Evolutionary conservation across 306 rosid genomes (phyloP).

Genomic region (Medicago arabica): DNA sequence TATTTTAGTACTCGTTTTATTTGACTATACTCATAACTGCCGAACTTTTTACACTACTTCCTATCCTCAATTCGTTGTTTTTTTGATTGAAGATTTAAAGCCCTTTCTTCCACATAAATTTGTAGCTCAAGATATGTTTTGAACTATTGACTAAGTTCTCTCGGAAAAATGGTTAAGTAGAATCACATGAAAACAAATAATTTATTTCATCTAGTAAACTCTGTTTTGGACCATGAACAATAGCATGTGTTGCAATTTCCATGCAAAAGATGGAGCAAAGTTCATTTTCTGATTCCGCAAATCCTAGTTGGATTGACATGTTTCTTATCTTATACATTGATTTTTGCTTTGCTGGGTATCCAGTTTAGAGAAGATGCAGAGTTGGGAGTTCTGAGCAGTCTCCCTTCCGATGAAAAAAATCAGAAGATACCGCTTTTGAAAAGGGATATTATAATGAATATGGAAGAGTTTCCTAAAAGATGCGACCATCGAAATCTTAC

Average conservation of each 20-base stretch:
- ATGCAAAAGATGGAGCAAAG: not conserved
- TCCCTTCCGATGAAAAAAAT: conserved; percentile 43
- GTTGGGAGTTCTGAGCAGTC: conserved; percentile 44
- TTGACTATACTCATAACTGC: too few relatives aligned
- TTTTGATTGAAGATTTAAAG: not conserved
- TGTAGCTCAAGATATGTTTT: not conserved
- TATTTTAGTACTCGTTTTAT: too few relatives aligned
- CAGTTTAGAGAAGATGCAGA: conserved; percentile 47
- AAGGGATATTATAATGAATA: conserved; percentile 50
- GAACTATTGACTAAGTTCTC: not conserved
- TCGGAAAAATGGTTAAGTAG: not conserved
- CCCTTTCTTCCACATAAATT: not conserved
- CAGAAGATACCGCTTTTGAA: conserved; percentile 63
- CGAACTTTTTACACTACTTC: not conserved
- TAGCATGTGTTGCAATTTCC: not conserved
- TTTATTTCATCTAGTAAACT: not conserved
- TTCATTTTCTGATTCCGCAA: not conserved
- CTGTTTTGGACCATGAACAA: not conserved
- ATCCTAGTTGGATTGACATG: not conserved
- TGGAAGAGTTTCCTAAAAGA: conserved; percentile 55
- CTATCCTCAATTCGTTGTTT: not conserved
- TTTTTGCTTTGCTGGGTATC: conserved; percentile 58
- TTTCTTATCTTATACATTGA: conserved; percentile 22
- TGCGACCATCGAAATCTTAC: conserved; percentile 38
- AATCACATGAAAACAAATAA: not conserved